A percentile compares a stretch with the other conserved stretches of the same genome.
These are phyloP conservation scores for Entrophospora sp. DNA, from an alignment of 192 early-diverging fungal species.

Conservation along the genomic window DNA sequence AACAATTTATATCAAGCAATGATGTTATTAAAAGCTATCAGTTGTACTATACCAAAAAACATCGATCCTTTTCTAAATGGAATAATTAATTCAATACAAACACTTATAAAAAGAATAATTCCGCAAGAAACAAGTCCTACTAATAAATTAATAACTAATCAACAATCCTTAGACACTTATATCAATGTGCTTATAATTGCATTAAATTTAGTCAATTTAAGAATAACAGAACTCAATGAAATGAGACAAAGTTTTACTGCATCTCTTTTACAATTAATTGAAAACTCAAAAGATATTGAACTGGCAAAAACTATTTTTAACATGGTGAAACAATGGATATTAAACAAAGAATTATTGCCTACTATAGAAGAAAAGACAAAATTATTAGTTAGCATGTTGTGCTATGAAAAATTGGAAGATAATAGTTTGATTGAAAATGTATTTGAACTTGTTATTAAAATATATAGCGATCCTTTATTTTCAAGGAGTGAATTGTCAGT, in stretches of 20 bases:
- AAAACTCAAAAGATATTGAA: conserved; percentile 67
- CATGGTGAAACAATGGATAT: conserved; percentile 83
- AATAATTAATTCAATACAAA: conserved; percentile 76
- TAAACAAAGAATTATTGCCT: conserved; percentile 81
- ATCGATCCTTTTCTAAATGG: conserved; percentile 64
- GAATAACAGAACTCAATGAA: conserved; percentile 71
- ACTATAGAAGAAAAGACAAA: conserved; percentile 95
- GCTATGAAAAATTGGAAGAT: conserved; percentile 63
- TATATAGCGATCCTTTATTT: conserved; percentile 79
- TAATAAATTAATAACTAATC: conserved; percentile 3
- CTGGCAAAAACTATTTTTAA: conserved; percentile 69
- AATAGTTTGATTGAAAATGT: conserved; percentile 71
- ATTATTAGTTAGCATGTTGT: conserved; percentile 88
- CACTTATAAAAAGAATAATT: conserved; percentile 55
- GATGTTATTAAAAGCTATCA: conserved; percentile 56
- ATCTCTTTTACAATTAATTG: conserved; percentile 73
- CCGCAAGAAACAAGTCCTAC: conserved; percentile 27
- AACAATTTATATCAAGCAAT: conserved; percentile 59
- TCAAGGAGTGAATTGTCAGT: conserved; percentile 87
- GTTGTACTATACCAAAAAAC: conserved; percentile 52
- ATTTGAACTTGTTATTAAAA: conserved; percentile 80
- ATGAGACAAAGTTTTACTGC: conserved; percentile 79
- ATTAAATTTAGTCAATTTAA: conserved; percentile 41
- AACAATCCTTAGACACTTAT: conserved; percentile 32
- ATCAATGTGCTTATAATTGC: conserved; percentile 46